Evolutionary conservation across 179 eudicot genomes (phyloP).

Genomic region (Beta macrorhiza): DNA sequence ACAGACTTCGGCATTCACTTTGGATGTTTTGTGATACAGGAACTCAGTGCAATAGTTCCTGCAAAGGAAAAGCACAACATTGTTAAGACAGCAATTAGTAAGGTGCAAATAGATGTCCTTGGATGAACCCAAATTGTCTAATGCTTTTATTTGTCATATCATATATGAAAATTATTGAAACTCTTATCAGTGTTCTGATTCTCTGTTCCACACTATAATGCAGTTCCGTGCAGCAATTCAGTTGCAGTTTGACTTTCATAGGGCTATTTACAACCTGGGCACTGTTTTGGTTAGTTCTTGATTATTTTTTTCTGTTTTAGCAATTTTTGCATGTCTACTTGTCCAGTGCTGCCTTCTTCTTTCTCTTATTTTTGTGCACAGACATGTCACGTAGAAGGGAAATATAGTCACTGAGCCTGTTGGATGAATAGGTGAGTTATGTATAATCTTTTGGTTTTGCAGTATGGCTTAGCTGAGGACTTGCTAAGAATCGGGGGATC

Average conservation of each 20-base stretch:
- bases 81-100: conserved; percentile 77
- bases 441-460: conserved; percentile 32
- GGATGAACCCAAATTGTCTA: background rate
- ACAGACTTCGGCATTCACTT: conserved; percentile 12
- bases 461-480: conserved; percentile 99
- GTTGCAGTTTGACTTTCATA: conserved; percentile 93
- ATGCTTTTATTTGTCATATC: background rate
- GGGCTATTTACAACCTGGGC: conserved; percentile 98
- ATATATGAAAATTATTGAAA: conserved; percentile 5
- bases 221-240: conserved; percentile 95
- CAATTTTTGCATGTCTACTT: background rate
- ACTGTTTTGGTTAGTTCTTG: conserved; percentile 76
- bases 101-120: conserved; percentile 45
- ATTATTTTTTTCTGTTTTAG: conserved; percentile 3
- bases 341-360: background rate
- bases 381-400: background rate
- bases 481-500: conserved; percentile 74
- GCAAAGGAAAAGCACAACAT: conserved; percentile 89
- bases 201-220: conserved; percentile 24
- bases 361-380: background rate
- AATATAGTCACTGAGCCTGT: background rate
- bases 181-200: conserved; percentile 2
- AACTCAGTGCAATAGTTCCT: conserved; percentile 94
- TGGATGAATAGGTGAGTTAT: background rate
- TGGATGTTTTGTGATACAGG: conserved; percentile 46